Percentiles rank a stretch among this genome's conserved stretches.
phyloP scores from a whole-genome alignment of 805 yeast species.

The Nadsonia fulvescens region DNA sequence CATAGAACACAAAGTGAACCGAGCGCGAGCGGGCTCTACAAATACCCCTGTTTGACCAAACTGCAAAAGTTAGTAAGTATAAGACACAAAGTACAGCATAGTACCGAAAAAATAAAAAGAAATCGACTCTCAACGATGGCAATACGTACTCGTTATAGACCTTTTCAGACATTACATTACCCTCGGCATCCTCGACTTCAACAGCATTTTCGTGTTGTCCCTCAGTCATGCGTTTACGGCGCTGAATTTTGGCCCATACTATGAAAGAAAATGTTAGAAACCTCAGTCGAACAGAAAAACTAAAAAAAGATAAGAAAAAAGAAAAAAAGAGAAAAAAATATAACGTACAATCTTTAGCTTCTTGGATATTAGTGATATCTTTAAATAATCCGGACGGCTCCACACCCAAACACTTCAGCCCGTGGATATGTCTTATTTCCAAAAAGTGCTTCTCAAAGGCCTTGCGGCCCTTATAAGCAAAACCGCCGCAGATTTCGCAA shows the following conservation, averaged over 20 bases:
- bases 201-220: conserved; percentile 34
- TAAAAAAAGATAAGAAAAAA: too few relatives aligned
- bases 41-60: too few relatives aligned
- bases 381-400: conserved; percentile 35
- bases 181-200: conserved; percentile 84
- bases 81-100: too few relatives aligned
- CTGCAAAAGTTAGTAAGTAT: too few relatives aligned
- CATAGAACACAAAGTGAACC: too few relatives aligned
- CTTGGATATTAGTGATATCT: conserved; percentile 48
- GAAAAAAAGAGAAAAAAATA: background rate
- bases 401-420: conserved; percentile 60
- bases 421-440: conserved; percentile 52
- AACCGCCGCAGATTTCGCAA: conserved; percentile 81
- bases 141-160: conserved; percentile 45
- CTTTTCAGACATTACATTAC: conserved; percentile 75
- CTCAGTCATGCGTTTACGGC: conserved; percentile 21
- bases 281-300: too few relatives aligned
- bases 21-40: too few relatives aligned
- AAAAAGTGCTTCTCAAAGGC: conserved; percentile 59
- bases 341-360: conserved; percentile 27
- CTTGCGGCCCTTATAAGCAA: conserved; percentile 51
- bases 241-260: conserved; percentile 32
- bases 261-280: too few relatives aligned
- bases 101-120: background rate
- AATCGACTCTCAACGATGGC: background rate